Evolutionary conservation across 768 basidiomycete genomes (phyloP).

Genomic region (Rhodotorula toruloides): DNA sequence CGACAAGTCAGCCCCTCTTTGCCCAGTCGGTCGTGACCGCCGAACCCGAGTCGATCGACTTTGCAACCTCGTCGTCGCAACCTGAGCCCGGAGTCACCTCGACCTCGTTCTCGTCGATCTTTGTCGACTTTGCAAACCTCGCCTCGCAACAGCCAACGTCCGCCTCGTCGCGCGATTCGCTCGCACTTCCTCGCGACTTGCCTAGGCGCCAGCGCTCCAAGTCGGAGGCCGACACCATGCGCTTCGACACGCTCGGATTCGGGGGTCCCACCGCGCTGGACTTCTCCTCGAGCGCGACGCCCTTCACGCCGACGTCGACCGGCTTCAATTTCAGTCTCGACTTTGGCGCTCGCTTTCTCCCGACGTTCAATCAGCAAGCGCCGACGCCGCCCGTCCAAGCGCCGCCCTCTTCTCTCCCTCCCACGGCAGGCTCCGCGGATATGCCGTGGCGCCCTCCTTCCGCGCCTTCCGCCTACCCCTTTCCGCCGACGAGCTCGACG

Average conservation of each 20-base stretch:
- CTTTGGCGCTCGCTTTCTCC: neutral
- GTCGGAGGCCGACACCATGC: conserved; percentile 26
- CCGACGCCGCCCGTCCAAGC: no score
- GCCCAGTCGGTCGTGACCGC: conserved; percentile 13
- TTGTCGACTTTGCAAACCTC: conserved; percentile 2
- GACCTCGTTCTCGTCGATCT: neutral
- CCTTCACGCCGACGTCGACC: neutral
- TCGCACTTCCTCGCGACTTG: neutral
- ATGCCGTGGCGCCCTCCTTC: neutral
- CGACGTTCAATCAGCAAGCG: neutral
- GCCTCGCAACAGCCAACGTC: neutral
- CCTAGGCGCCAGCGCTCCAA: conserved; percentile 26
- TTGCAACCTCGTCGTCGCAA: neutral
- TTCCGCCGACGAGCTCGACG: neutral
- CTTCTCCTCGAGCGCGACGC: neutral
- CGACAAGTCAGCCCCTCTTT: conserved; percentile 13
- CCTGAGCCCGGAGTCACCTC: neutral
- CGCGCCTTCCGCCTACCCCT: conserved; percentile 3
- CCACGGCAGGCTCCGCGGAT: neutral
- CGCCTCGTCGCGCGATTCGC: neutral
- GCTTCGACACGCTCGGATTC: conserved; percentile 3
- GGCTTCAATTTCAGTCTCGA: neutral
- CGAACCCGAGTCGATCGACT: conserved; percentile 26
- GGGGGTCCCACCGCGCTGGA: neutral
- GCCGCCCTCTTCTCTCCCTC: fast-evolving